phyloP scores from a whole-genome alignment of 805 yeast genomes.

The Starmerella asiatica region DNA sequence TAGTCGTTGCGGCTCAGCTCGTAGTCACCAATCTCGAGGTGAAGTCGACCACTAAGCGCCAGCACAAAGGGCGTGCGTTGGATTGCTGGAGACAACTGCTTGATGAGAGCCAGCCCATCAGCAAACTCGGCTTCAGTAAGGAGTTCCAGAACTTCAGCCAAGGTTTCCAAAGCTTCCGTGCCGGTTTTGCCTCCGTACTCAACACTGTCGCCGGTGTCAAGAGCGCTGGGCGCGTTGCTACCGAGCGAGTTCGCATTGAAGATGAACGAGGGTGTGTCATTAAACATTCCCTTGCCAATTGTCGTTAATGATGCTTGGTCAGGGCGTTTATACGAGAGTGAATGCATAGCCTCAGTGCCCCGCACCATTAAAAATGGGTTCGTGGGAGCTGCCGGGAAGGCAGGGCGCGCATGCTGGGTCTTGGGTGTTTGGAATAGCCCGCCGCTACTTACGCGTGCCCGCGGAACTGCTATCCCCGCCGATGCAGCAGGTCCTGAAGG shows the following conservation, averaged over 20 bases:
- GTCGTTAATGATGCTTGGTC: conserved; percentile 16
- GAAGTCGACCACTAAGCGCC: conserved; percentile 62
- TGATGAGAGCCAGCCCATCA: conserved; percentile 59
- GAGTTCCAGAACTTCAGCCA: conserved; percentile 8
- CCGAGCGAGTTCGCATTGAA: no score
- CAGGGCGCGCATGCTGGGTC: no score
- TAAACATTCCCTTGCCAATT: conserved; percentile 10
- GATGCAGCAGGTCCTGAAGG: no score
- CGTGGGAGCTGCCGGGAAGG: no score
- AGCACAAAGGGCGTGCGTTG: conserved; percentile 73
- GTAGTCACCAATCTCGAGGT: conserved; percentile 79
- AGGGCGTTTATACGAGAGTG: conserved; percentile 6
- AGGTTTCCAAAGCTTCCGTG: conserved; percentile 7
- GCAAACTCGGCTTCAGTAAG: conserved; percentile 50
- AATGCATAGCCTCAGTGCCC: conserved; percentile 1
- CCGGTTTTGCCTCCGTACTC: not conserved
- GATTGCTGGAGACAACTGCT: conserved; percentile 49
- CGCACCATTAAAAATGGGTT: not conserved
- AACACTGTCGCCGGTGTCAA: not conserved
- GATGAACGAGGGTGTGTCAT: not conserved
- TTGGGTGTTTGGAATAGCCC: conserved; percentile 1
- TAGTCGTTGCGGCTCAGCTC: conserved; percentile 58
- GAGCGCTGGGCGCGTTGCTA: no score
- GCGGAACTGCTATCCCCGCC: no score
- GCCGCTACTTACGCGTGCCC: no score